Evolutionary conservation across 1,139 yeast genomes (phyloP).

Genomic region (Yamadazyma spencermartinsiae): DNA sequence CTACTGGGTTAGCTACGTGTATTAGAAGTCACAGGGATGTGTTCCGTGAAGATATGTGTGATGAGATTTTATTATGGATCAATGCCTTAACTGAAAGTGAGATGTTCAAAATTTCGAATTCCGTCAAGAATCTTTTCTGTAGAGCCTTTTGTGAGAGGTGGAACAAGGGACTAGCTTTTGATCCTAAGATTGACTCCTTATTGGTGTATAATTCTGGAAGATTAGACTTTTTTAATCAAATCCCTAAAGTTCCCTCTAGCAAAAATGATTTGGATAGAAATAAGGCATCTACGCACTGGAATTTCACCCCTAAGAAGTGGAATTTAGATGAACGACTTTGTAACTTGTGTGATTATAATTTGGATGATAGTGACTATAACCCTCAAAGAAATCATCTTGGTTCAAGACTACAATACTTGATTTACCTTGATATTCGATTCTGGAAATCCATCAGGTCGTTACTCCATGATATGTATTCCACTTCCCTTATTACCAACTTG

Average conservation of each 20-base stretch:
- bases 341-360: slow-evolving; percentile 47
- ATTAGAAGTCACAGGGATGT: slow-evolving; percentile 68
- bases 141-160: slow-evolving; percentile 54
- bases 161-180: slow-evolving; percentile 45
- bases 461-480: slow-evolving; percentile 68
- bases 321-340: slow-evolving; percentile 42
- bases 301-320: slow-evolving; percentile 40
- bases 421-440: slow-evolving; percentile 68
- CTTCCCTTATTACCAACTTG: slow-evolving; percentile 68
- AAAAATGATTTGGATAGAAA: slow-evolving; percentile 6
- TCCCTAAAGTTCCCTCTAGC: slow-evolving; percentile 33
- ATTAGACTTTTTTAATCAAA: slow-evolving; percentile 29
- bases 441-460: slow-evolving; percentile 66
- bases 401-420: slow-evolving; percentile 75
- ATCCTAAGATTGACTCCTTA: slow-evolving; percentile 13
- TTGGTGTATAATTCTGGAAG: slow-evolving; percentile 32
- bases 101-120: slow-evolving; percentile 49
- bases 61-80: slow-evolving; percentile 68
- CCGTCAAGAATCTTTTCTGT: slow-evolving; percentile 55
- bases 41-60: slow-evolving; percentile 81
- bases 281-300: slow-evolving; percentile 34
- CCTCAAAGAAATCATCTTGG: slow-evolving; percentile 45
- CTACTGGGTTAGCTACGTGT: slow-evolving; percentile 67
- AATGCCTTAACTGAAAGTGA: slow-evolving; percentile 58
- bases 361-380: slow-evolving; percentile 26